Conservation (phyloP, 2,329 filamentous ascomycete genomes). For the Paraconiothyrium brasiliense region DNA sequence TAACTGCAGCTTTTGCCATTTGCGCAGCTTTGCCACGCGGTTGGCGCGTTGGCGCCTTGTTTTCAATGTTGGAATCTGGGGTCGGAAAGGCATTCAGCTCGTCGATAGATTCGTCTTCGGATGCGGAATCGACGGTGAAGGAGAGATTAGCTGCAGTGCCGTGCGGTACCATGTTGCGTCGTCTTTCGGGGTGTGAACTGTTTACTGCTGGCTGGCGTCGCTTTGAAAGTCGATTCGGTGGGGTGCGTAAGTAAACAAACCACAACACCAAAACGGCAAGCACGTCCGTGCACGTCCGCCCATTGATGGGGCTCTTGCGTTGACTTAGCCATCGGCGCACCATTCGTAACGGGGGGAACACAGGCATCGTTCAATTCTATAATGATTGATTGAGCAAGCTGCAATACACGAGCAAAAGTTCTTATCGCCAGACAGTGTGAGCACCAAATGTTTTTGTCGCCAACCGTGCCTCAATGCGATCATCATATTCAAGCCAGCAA, state of each 20-base stretch:
- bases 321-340: neutral
- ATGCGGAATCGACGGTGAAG: slow-evolving; percentile 51
- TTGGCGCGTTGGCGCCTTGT: slow-evolving; percentile 47
- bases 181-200: neutral
- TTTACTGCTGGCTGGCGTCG: slow-evolving; percentile 3
- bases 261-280: neutral
- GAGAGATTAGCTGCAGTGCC: slow-evolving; percentile 46
- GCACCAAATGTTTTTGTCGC: too few relatives aligned
- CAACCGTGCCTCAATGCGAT: too few relatives aligned
- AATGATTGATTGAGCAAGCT: too few relatives aligned
- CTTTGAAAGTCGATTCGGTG: slow-evolving; percentile 1
- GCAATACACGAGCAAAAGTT: too few relatives aligned
- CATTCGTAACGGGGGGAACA: too few relatives aligned
- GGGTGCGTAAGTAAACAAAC: slow-evolving; percentile 8
- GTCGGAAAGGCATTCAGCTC: slow-evolving; percentile 49
- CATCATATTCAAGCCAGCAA: neutral
- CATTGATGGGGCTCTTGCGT: too few relatives aligned
- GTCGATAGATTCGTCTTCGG: slow-evolving; percentile 51
- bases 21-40: slow-evolving; percentile 43
- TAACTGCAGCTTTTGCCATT: slow-evolving; percentile 32
- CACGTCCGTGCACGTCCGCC: neutral
- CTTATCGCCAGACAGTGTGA: too few relatives aligned
- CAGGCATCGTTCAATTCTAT: too few relatives aligned
- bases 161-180: slow-evolving; percentile 43
- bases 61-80: slow-evolving; percentile 53